Base-by-base conservation (phyloP, 192 early-diverging fungal genomes). In the Umbelopsis vinacea region DNA sequence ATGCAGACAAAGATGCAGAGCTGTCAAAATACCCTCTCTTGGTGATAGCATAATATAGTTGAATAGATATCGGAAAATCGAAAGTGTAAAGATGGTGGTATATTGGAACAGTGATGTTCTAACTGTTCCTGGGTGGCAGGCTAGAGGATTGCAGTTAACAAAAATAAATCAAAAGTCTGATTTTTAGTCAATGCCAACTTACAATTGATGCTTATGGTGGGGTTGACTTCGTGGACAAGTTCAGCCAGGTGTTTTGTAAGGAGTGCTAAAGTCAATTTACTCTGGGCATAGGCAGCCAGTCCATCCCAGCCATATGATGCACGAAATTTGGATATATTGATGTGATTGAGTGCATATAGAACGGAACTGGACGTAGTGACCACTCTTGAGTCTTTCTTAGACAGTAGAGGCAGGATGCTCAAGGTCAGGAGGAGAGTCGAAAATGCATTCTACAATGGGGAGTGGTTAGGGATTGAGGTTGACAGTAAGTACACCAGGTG, bases 31-130 rank as follows among this genome's bases (percentile, higher is more conserved):
- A 19, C 29, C 57, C 37, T 63, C 57, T 14, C 29, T 37, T 6
- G 57, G 57, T 4, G 57, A 63, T 12, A 63, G 57, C 57, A 63
- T 29, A 8, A 63, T 63, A 19, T 37, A 35, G 29, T 35, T 29
- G 57, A 63, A 37, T 0, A 63, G 24, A 3, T 26, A 33, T 8
- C 57, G 57, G 14, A 63, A 37, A 19, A 63, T 63, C 17, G 57
- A 15, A 29, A 63, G 26, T 33, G 57, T 37, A 37, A 63, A 63
- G 5, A 63, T 35, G 14, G 29, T 63, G 26, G 57, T 29, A 63
- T 63, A 63, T 63, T 63, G 57, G 19, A 63, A 63, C 57, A 63
- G 7, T 17, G 57, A 19, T 0, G 57, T 63, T 19, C 33, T 63
- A 2, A 63, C 57, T 19, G 26, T 37, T 11, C 57, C 57, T 17